Base-by-base conservation (phyloP, 1,284 basidiomycete species). In the Naganishia liquefaciens region DNA sequence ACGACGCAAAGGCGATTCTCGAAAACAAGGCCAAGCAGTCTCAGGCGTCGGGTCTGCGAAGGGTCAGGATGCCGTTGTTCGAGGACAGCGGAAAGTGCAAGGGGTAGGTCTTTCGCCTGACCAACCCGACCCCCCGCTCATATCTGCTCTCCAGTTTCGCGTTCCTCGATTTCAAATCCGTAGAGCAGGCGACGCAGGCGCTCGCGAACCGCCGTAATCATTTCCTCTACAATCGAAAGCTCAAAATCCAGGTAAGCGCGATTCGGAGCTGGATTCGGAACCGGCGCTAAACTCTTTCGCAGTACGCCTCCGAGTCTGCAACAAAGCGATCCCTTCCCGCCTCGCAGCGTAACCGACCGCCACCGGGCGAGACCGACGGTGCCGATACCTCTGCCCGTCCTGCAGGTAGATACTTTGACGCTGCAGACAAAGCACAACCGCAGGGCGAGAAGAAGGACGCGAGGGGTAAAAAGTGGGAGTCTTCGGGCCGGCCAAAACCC, bases 41-140 rank as follows among this genome's bases (percentile, higher is more conserved):
- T 3, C 17, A 43, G 65, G 77, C 78, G 58, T 79, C 79, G 28
- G 93, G 92, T 77, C 87, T 98, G 79, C 85, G 90, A 68, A 93
- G 93, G 76, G 82, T 98, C 30, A 86, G 95, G 4, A 84, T 99
- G 83, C 93, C 92, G 1, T 93, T 93, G 19, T 99, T 99, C 71
- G 92, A 98, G 76, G 95, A 98, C 76, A 89, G 85, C 62, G 93
- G 93, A 6, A 82, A 87, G 68, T 98, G 95, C 80, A 99, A 98
- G 84, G 95, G 95, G 90, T 96, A 75, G 9, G 33, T 37, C 4
- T 7, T 7, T 37, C 33, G 10, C 33, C 13, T 7, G 33, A 13
- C 33, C 10, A 10, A 37, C 13, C 10, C 1, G 0, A 37, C 13
- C 10, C 33, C 33, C 6, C 33, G 3, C 33, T 37, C 9, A 37